phyloP scores from a whole-genome alignment of 2,329 filamentous ascomycete species.

The Exophiala sp. region DNA sequence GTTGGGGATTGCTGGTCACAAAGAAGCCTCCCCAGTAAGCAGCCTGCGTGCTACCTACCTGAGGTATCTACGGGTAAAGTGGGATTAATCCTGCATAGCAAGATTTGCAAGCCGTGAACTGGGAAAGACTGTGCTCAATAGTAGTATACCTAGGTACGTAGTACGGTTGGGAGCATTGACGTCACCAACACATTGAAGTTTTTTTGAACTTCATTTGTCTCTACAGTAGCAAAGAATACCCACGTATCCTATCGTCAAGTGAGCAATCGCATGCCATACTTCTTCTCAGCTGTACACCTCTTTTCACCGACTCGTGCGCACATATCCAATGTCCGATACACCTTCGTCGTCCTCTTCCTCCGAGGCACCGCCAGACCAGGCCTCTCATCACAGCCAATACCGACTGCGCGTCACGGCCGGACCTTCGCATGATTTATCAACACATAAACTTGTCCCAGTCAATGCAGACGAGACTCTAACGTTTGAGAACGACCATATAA shows the following conservation, averaged over 20 bases:
- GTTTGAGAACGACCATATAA: conserved; percentile 59
- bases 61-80: no score
- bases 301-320: neutral
- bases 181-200: conserved; percentile 4
- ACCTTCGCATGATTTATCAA: conserved; percentile 62
- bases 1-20: no score
- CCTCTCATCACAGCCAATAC: conserved; percentile 44
- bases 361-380: conserved; percentile 7
- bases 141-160: no score
- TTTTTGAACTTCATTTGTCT: neutral
- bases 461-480: conserved; percentile 60
- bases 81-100: no score
- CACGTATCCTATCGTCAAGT: no score
- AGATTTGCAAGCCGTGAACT: no score
- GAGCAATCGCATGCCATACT: neutral
- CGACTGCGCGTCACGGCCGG: conserved; percentile 77
- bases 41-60: no score
- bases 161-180: conserved; percentile 5
- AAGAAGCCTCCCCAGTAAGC: no score
- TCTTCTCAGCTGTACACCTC: neutral
- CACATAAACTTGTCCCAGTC: conserved; percentile 68
- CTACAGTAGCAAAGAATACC: neutral
- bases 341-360: conserved; percentile 12
- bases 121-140: no score
- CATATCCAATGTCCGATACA: conserved; percentile 7